Base-by-base conservation (phyloP, 768 basidiomycete species). In the Leucogyrophana mollusca region DNA sequence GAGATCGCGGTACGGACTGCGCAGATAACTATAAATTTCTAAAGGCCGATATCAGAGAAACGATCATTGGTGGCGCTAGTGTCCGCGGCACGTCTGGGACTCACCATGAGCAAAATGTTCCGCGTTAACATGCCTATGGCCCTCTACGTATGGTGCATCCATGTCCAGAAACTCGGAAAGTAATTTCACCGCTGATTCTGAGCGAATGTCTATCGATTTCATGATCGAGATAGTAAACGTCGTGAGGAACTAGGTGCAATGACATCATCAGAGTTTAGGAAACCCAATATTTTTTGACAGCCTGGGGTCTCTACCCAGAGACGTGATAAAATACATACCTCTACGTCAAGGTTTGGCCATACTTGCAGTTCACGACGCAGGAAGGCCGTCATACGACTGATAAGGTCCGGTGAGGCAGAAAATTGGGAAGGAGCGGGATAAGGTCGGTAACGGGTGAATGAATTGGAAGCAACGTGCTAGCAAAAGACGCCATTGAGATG, bases 71-170 rank as follows among this genome's bases (percentile, higher is more conserved):
- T 39, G 14, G 23, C 3, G 17, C 21, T 4, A 4, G 3, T 2
- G 34, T 22, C 13, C 9, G 9, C 25, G 6, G n/a, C 4, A 52
- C 39, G 45, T 18, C 24, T 38, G 34, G 24, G n/a, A 65, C 78
- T 55, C 56, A 90, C 91, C 92, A 67, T 97, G 94, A 7, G 87
- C 90, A 68, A 96, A 94, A 65, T 96, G 94, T 60, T 97, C 94
- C 9, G 94, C 88, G 55, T 90, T 88, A 20, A 73, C 65, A 47
- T 78, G 73, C 45, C 83, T 73, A 20, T 72, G 70, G 7, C 83
- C 84, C 38, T 78, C 75, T 17, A 61, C 60, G 49, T 83, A 82
- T 2, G 77, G 73, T 3, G 68, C 65, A 52, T 85, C 86, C 63
- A 90, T 76, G 59, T 97, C 94, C 38, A 97, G 74, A 67, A 94